A percentile compares a stretch with the other conserved stretches of the same genome.
These are phyloP conservation scores for Myriosclerotinia scirpicola DNA, from an alignment of 2,329 filamentous ascomycete genomes.

Conservation along the genomic window DNA sequence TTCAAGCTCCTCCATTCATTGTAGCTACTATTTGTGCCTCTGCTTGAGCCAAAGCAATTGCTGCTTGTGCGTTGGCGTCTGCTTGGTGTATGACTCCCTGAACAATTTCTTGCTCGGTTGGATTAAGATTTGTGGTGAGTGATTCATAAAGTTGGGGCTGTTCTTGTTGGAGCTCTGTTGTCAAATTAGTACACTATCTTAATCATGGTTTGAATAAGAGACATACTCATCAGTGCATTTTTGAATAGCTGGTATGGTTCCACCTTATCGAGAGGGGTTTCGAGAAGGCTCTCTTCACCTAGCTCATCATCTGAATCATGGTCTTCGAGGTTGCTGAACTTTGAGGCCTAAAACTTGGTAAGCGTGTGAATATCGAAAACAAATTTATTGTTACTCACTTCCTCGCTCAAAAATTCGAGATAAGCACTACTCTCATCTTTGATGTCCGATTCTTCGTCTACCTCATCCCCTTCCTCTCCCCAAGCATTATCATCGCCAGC, in stretches of 20 bases:
- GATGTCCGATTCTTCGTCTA: conserved; percentile 55
- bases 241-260: conserved; percentile 93
- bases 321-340: conserved; percentile 69
- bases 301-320: conserved; percentile 83
- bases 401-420: conserved; percentile 91
- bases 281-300: conserved; percentile 88
- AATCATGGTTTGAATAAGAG: no score
- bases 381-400: conserved; percentile 52
- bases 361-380: conserved; percentile 16
- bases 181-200: conserved; percentile 21
- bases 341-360: conserved; percentile 63
- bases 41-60: conserved; percentile 30
- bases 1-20: conserved; percentile 36
- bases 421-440: conserved; percentile 94
- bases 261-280: conserved; percentile 91
- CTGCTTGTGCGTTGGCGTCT: conserved; percentile 32
- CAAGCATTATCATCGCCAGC: conserved; percentile 79
- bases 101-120: conserved; percentile 79
- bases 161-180: conserved; percentile 78
- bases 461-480: conserved; percentile 70
- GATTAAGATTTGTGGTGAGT: conserved; percentile 73
- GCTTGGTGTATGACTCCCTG: conserved; percentile 64
- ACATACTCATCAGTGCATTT: conserved; percentile 75
- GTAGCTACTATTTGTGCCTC: conserved; percentile 26
- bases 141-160: conserved; percentile 85